Base-by-base conservation (phyloP, 805 yeast genomes). In the Kluyveromyces siamensis region DNA sequence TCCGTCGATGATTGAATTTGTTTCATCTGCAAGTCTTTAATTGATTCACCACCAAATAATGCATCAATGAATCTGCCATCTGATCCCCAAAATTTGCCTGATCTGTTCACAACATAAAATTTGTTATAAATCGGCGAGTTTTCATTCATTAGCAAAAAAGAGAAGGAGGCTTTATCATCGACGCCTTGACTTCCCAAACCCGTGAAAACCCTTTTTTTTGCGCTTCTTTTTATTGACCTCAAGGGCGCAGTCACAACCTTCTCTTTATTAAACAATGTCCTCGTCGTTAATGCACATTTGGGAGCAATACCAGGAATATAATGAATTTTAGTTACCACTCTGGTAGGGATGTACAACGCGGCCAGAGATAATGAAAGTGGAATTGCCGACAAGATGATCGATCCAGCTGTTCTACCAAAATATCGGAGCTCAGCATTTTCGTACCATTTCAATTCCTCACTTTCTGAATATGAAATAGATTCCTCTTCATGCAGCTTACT, bases 51-150 rank as follows among this genome's bases (percentile, higher is more conserved):
- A 8, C 62, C 61, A 48, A 63, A 62, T 19, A 64, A 52, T 19
- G 60, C 61, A 39, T 60, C 64, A 18, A 65, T 52, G 11, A 62
- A 42, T 41, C 66, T 54, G 21, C 66, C 63, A 48, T 63, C 67
- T 17, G 56, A 51, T 11, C 52, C 57, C 56, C 59, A 58, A 40
- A 63, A 55, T 21, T 46, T 47, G 30, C 68, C 69, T 10, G 65
- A 55, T 43, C 69, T 58, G 8, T 63, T 57, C 19, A 63, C 47
- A 14, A 63, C 57, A 44, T 56, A 63, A 19, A 56, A 50, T 38
- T 53, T 62, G 30, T 56, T 47, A 50, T 57, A 53, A 40, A 54
- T 49, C 14, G 52, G 48, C 41, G 47, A 52, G 21, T 48, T 48
- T 16, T 50, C 49, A 47, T 62, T 62, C 11, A 50, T 48, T 11